A percentile compares a stretch with the other conserved stretches of the same genome.
These are phyloP conservation scores for Zasmidium citrigriseum DNA, from an alignment of 2,329 filamentous ascomycete species.

Conservation along the genomic window DNA sequence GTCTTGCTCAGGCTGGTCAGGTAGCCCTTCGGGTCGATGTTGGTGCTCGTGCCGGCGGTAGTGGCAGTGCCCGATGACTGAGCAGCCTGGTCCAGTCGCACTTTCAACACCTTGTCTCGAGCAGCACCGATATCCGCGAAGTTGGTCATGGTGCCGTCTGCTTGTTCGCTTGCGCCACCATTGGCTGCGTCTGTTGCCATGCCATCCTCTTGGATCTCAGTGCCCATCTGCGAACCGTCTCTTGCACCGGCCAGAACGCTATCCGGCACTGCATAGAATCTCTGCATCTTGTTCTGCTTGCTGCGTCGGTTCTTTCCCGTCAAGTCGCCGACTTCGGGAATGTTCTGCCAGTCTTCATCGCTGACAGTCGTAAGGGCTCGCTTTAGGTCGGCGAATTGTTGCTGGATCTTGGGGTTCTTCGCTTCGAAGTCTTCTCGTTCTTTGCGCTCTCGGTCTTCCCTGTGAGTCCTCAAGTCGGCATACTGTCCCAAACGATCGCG, in stretches of 20 bases:
- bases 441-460: slow-evolving; percentile 89
- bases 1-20: slow-evolving; percentile 87
- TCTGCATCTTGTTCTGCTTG: slow-evolving; percentile 75
- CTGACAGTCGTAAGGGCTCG: slow-evolving; percentile 82
- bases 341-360: slow-evolving; percentile 93
- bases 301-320: slow-evolving; percentile 89
- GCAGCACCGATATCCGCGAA: slow-evolving; percentile 97
- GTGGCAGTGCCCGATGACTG: slow-evolving; percentile 66
- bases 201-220: slow-evolving; percentile 81
- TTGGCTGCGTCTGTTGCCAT: slow-evolving; percentile 45
- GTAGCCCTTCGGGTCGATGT: slow-evolving; percentile 93
- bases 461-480: slow-evolving; percentile 72
- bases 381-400: slow-evolving; percentile 96
- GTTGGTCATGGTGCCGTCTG: slow-evolving; percentile 92
- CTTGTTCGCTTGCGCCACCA: slow-evolving; percentile 47
- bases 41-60: slow-evolving; percentile 79
- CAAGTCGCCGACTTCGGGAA: slow-evolving; percentile 94
- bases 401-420: slow-evolving; percentile 96
- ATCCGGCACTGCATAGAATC: slow-evolving; percentile 96
- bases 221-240: slow-evolving; percentile 78
- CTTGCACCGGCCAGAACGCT: slow-evolving; percentile 87
- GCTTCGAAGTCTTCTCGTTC: slow-evolving; percentile 94
- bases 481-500: slow-evolving; percentile 68
- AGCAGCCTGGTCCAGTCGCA: slow-evolving; percentile 88
- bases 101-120: slow-evolving; percentile 91